Evolutionary conservation across 176 grass and related monocot species (phyloP), one percentile per base, ranked within the genome.

Genomic region (Typha latifolia): DNA sequence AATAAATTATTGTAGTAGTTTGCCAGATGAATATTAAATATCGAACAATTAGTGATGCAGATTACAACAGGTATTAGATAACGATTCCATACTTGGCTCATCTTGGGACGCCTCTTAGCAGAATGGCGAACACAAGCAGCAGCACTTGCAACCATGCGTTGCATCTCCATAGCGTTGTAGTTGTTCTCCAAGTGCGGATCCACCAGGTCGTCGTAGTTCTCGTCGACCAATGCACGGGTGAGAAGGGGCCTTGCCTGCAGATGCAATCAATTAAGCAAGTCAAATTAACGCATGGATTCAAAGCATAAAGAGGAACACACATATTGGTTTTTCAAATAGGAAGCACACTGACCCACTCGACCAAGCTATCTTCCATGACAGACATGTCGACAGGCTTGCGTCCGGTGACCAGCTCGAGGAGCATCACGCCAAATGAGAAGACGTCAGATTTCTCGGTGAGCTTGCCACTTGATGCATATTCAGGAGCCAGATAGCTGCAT

Each of bases 361-460:
- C 94, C 68, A 99, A 71, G 81, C 86, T 90, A 21, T 99, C 94
- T 47, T 93, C 94, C 89, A 93, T 93, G 75, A 73, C 79, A 0
- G 64, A 71, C 61, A 72, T 47, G 12, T 99, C 89, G 0, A 93
- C 81, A 7, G 94, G 86, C 12, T 85, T 62, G 49, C 82, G 82
- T 67, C 94, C 94, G 21, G 89, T 99, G 65, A 99, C 93, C 27
- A 99, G 80, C 81, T 99, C 89, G 5, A 99, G 81, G 68, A 93
- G 86, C 94, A 99, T 90, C 27, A 99, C 94, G 48, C 94, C 94
- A 32, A 83, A 99, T 14, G 94, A 99, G 89, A 99, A 99, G 55
- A 99, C 94, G 26, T 99, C 94, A 0, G 94, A 99, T 22, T 99
- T 93, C 76, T 99, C 94, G 1, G 94, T 85, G 8, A 99, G 70